These are phyloP conservation scores for Daphne laureola DNA, from an alignment of 441 rosid species.

Conservation along the genomic window DNA sequence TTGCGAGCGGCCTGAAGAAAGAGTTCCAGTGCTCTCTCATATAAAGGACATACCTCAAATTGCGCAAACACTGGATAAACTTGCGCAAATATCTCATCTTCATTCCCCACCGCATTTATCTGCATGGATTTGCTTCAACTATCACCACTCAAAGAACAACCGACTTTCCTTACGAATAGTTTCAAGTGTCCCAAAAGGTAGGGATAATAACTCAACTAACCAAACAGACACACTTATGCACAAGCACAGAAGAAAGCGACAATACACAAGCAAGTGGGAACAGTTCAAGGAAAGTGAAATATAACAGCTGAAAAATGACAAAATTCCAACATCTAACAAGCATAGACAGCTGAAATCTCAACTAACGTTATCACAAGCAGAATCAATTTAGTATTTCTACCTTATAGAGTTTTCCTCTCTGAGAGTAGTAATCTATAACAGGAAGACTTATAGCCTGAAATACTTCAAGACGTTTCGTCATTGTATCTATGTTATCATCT, in stretches of 20 bases:
- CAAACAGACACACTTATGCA: neutral
- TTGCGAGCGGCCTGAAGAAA: too few relatives aligned
- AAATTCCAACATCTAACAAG: neutral
- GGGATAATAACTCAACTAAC: neutral
- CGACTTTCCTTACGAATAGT: neutral
- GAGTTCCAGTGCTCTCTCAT: too few relatives aligned
- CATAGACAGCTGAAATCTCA: too few relatives aligned
- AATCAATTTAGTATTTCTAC: constrained; percentile 22
- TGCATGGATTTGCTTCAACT: constrained; percentile 26
- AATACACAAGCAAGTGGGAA: neutral
- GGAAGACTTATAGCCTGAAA: constrained; percentile 62
- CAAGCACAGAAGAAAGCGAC: neutral
- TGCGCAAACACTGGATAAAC: constrained; percentile 55
- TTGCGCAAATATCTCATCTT: constrained; percentile 76
- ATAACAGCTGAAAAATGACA: too few relatives aligned
- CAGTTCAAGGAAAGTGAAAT: too few relatives aligned
- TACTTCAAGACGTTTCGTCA: constrained; percentile 67
- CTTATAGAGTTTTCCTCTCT: constrained; percentile 68
- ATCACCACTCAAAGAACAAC: neutral
- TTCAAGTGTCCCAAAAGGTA: too few relatives aligned
- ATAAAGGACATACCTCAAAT: constrained; percentile 36
- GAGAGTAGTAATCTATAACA: constrained; percentile 64
- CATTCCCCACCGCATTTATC: constrained; percentile 88
- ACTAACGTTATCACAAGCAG: too few relatives aligned
- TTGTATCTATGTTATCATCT: constrained; percentile 82